Evolutionary conservation across 495 filamentous ascomycete genomes (phyloP).

Genomic region (Lophiotrema nucula): DNA sequence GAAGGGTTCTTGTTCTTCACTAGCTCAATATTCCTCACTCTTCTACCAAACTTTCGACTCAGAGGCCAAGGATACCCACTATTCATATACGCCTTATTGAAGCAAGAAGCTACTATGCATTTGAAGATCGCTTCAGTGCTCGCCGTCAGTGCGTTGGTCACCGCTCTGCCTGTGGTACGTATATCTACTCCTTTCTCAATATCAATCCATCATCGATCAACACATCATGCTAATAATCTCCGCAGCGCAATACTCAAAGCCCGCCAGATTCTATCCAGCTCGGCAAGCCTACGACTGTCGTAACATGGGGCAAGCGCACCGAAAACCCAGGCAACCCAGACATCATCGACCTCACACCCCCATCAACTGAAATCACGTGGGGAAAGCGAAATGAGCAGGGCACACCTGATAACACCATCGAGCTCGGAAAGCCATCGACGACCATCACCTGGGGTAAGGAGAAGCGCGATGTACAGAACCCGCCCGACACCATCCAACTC

Average conservation of each 20-base stretch:
- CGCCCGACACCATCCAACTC: slow-evolving; percentile 9
- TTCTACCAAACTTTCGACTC: no score
- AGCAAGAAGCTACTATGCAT: slow-evolving; percentile 19
- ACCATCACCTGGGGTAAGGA: slow-evolving; percentile 19
- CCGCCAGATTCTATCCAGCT: slow-evolving; percentile 18
- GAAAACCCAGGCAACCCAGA: not conserved
- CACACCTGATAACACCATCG: slow-evolving; percentile 7
- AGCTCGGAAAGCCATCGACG: slow-evolving; percentile 16
- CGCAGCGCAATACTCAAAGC: not conserved
- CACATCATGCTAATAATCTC: not conserved
- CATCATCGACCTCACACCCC: slow-evolving; percentile 2
- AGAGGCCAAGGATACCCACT: no score
- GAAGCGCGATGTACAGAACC: not conserved
- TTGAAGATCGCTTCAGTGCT: slow-evolving; percentile 17
- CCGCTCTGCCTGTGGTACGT: slow-evolving; percentile 17
- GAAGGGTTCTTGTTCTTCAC: not conserved
- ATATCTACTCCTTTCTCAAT: not conserved
- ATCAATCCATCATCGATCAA: not conserved
- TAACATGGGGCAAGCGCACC: slow-evolving; percentile 22
- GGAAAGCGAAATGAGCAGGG: slow-evolving; percentile 6
- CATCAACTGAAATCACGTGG: slow-evolving; percentile 19
- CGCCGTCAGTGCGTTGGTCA: slow-evolving; percentile 23
- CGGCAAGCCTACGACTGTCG: slow-evolving; percentile 4
- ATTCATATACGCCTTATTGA: no score
- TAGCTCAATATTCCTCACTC: no score